phyloP scores from a whole-genome alignment of 2,329 filamentous ascomycete genomes.

The Fusarium pseudonygamai region DNA sequence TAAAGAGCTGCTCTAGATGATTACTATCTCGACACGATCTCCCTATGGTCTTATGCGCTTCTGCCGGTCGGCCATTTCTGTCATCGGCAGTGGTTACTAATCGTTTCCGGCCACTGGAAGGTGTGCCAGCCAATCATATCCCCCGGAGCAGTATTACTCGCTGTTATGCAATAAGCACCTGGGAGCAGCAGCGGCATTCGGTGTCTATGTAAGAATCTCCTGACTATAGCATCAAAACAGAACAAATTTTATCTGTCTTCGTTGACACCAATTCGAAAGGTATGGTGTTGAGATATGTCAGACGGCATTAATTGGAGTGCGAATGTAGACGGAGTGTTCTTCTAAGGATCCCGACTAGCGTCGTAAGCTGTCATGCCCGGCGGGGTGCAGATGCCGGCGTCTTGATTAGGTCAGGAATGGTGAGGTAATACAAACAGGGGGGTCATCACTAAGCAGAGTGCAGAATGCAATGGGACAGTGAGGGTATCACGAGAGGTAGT shows the following conservation, averaged over 20 bases:
- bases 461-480: too few relatives aligned
- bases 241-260: rapidly evolving
- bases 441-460: background rate
- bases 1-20: rapidly evolving
- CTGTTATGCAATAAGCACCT: rapidly evolving
- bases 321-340: background rate
- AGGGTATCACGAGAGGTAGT: background rate
- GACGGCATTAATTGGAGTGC: too few relatives aligned
- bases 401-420: background rate
- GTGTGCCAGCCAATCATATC: background rate
- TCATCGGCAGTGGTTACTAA: background rate
- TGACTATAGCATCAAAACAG: too few relatives aligned
- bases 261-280: rapidly evolving
- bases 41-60: too few relatives aligned
- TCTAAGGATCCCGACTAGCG: background rate
- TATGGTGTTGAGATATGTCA: background rate
- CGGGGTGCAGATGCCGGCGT: background rate
- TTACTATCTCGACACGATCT: background rate
- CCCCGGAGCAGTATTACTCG: too few relatives aligned
- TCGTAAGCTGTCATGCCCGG: background rate
- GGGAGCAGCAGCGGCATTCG: background rate
- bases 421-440: background rate
- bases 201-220: rapidly evolving
- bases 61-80: background rate
- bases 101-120: rapidly evolving